Conservation (phyloP, 2,329 filamentous ascomycete genomes). For the Dactylellina haptotyla region DNA sequence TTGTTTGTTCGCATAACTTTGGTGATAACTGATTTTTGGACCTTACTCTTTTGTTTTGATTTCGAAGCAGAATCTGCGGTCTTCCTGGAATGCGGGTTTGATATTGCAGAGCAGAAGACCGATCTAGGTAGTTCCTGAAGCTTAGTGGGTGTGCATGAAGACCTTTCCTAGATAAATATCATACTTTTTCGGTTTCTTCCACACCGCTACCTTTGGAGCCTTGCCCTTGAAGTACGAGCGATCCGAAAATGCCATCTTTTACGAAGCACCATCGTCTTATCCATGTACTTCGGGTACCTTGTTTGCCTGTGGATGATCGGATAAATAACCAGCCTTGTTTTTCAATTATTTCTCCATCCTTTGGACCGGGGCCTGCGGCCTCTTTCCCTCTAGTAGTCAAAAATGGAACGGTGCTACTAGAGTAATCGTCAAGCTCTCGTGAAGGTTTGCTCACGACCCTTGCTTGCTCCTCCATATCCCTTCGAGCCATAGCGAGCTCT, state of each 20-base stretch:
- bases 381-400: slow-evolving; percentile 62
- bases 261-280: slow-evolving; percentile 94
- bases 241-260: slow-evolving; percentile 94
- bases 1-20: no score
- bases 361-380: slow-evolving; percentile 36
- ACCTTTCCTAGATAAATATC: no score
- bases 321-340: slow-evolving; percentile 97
- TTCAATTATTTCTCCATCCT: slow-evolving; percentile 67
- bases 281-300: slow-evolving; percentile 83
- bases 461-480: slow-evolving; percentile 82
- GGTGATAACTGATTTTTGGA: no score
- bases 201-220: slow-evolving; percentile 82
- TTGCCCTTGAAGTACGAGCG: slow-evolving; percentile 73
- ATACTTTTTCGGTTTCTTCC: slow-evolving; percentile 83
- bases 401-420: slow-evolving; percentile 86
- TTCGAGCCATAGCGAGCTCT: slow-evolving; percentile 80
- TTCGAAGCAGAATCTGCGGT: slow-evolving; percentile 95
- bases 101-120: slow-evolving; percentile 93
- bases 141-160: no score
- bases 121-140: slow-evolving; percentile 67
- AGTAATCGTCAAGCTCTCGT: slow-evolving; percentile 91
- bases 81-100: slow-evolving; percentile 88
- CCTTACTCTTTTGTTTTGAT: slow-evolving; percentile 92
- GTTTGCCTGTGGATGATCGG: slow-evolving; percentile 83
- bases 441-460: slow-evolving; percentile 79